phyloP scores from a whole-genome alignment of 805 yeast species.

The Naumovozyma castellii region DNA sequence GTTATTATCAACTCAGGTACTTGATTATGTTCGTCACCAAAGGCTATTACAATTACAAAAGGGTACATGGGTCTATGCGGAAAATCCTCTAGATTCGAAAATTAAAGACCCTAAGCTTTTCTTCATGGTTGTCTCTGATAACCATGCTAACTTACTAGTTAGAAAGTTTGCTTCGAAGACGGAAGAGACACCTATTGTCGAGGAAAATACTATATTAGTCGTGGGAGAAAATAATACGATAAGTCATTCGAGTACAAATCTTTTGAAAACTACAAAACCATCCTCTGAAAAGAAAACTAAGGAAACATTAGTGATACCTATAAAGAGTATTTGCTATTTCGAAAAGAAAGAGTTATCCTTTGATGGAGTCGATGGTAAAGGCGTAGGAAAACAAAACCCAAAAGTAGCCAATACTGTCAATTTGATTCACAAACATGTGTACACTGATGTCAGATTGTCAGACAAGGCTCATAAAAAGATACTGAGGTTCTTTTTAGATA shows the following conservation, averaged over 20 bases:
- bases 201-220: constrained; percentile 39
- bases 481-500: constrained; percentile 59
- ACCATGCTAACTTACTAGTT: constrained; percentile 49
- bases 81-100: constrained; percentile 35
- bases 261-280: background rate
- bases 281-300: background rate
- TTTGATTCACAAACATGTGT: constrained; percentile 46
- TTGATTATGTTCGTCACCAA: constrained; percentile 66
- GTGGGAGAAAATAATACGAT: constrained; percentile 1
- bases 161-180: constrained; percentile 47
- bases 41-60: constrained; percentile 59
- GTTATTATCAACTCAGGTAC: constrained; percentile 45
- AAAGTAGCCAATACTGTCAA: constrained; percentile 38
- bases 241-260: background rate
- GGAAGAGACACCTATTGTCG: constrained; percentile 44
- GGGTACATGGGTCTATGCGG: constrained; percentile 75
- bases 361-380: background rate
- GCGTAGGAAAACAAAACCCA: background rate
- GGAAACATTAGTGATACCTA: constrained; percentile 36
- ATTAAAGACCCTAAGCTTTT: constrained; percentile 34
- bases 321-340: constrained; percentile 43
- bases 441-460: constrained; percentile 45
- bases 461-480: constrained; percentile 36
- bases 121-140: constrained; percentile 58
- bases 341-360: constrained; percentile 40